Base-by-base conservation (phyloP, 2,329 filamentous ascomycete genomes). In the Aspergillus sp. region DNA sequence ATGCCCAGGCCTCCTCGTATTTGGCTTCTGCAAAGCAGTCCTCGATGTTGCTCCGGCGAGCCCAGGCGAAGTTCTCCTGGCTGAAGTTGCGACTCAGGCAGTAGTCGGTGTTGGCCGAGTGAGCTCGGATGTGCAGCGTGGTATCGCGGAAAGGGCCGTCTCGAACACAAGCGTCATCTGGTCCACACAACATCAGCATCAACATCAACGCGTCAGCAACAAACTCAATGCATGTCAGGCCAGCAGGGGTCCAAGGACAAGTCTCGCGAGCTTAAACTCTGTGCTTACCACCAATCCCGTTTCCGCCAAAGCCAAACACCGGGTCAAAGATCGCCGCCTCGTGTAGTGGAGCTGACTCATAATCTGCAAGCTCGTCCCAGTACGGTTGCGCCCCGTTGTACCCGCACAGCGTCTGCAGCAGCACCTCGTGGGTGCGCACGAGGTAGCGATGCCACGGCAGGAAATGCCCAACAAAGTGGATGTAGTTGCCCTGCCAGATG, bases 391-490 rank as follows among this genome's bases (percentile, higher is more conserved):
- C 46, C 2, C 54, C 54, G 11, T 6, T 45, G 54, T 56, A 56
- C 3, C 39, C 31, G 40, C 54, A 56, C 15, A 56, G 23, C 2
- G 27, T 45, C 47, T 56, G 54, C 1, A 56, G 47, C 12, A 56
- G 47, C 9, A 44, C 39, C 31, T 56, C 54, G 27, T 56, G 54
- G 19, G 54, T 43, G 47, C 54, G 54, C n/a, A 56, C 39, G 46
- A 56, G 54, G 31, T 56, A 56, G 14, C 54, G 54, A 51, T 56
- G 54, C 46, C 46, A 56, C 17, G 54, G 54, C 5, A 56, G 40
- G 24, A 56, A 56, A 17, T 56, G 54, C 9, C 54, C 54, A 3
- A 51, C 46, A 33, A 37, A 56, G 19, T 56, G 54, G 21, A 56
- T 21, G 21, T 56, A 56, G 19, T 51, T 51, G 19, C 54, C 54